Percentiles rank a stretch among this genome's conserved stretches.
Conservation (phyloP, 1,284 basidiomycete species). For the Papiliotrema flavescens region DNA sequence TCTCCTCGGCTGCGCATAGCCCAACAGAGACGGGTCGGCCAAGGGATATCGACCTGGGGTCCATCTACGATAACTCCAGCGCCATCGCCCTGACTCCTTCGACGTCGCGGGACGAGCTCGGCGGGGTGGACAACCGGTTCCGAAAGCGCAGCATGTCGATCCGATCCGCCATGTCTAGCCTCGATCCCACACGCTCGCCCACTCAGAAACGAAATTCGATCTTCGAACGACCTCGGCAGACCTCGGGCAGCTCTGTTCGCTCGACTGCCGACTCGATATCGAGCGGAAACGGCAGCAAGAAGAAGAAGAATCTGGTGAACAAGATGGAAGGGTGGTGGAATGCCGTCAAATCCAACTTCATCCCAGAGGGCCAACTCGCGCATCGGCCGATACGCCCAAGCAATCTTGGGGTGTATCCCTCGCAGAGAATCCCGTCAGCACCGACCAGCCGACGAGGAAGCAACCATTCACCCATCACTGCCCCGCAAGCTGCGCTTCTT, state of each 20-base stretch:
- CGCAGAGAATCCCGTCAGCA: slow-evolving; percentile 33
- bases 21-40: not conserved
- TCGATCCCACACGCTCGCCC: slow-evolving; percentile 35
- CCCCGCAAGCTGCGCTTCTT: slow-evolving; percentile 13
- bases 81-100: slow-evolving; percentile 26
- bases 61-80: slow-evolving; percentile 13
- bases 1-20: not conserved
- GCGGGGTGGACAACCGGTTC: slow-evolving; percentile 2
- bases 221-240: slow-evolving; percentile 33
- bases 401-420: slow-evolving; percentile 14
- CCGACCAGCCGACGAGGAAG: slow-evolving; percentile 32
- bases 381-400: slow-evolving; percentile 11
- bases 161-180: slow-evolving; percentile 26
- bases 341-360: slow-evolving; percentile 50
- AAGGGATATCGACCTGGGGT: slow-evolving; percentile 10
- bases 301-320: slow-evolving; percentile 47
- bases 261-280: slow-evolving; percentile 11
- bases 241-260: slow-evolving; percentile 28
- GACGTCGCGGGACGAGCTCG: slow-evolving; percentile 28
- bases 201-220: slow-evolving; percentile 16
- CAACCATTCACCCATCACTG: slow-evolving; percentile 17
- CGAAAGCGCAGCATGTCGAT: slow-evolving; percentile 36
- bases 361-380: slow-evolving; percentile 20
- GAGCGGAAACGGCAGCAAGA: slow-evolving; percentile 15
- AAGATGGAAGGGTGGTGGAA: slow-evolving; percentile 54